Percentiles rank a stretch among this genome's conserved stretches.
Conservation (phyloP, 805 yeast genomes). For the Metschnikowia cerradonensis region DNA sequence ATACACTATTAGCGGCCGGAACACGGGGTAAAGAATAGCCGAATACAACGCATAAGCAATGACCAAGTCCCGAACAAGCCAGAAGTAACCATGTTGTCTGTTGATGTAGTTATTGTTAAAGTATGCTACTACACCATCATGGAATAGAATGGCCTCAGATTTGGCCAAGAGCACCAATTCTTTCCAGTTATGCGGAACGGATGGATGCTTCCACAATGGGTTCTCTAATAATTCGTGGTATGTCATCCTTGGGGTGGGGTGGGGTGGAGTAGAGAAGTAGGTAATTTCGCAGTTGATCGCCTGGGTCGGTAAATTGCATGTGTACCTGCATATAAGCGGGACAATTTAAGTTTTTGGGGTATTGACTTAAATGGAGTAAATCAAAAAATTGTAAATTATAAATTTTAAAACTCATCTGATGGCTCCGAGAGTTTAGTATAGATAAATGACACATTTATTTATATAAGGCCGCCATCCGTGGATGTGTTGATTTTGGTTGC, state of each 20-base stretch:
- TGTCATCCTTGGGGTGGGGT: background rate
- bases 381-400: background rate
- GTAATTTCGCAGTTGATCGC: background rate
- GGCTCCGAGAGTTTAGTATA: background rate
- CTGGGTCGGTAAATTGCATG: background rate
- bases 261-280: background rate
- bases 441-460: background rate
- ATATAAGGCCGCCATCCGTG: background rate
- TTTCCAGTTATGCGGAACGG: background rate
- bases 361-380: background rate
- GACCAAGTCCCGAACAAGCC: constrained; percentile 20
- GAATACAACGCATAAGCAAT: constrained; percentile 17
- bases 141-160: background rate
- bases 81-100: constrained; percentile 10
- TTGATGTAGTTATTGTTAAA: constrained; percentile 2
- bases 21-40: constrained; percentile 6
- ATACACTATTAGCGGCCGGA: constrained; percentile 3
- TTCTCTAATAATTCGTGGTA: background rate
- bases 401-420: background rate
- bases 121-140: background rate
- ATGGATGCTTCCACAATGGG: background rate
- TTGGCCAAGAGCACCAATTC: background rate
- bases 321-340: background rate
- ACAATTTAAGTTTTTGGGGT: background rate
- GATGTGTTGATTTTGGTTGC: background rate